Conservation (phyloP, 2,329 filamentous ascomycete species). For the Alternaria arborescens region DNA sequence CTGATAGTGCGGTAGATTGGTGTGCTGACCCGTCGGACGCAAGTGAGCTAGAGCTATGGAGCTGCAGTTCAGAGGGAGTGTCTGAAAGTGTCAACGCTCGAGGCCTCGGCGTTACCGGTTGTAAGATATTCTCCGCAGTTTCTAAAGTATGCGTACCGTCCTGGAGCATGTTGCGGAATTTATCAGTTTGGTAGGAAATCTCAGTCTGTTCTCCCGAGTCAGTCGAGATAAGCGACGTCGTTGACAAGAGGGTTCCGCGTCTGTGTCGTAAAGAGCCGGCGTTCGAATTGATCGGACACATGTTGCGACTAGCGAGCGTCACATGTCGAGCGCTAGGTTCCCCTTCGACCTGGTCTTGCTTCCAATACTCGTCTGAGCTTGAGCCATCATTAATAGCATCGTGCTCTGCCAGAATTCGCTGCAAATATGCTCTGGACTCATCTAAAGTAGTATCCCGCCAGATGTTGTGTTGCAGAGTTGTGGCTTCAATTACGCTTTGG, state of each 20-base stretch:
- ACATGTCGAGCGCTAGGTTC: not conserved
- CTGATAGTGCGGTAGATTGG: not conserved
- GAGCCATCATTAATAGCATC: not conserved
- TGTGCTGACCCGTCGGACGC: not conserved
- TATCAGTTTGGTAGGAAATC: not conserved
- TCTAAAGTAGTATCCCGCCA: not conserved
- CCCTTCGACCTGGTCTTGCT: not conserved
- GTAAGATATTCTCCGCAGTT: not conserved
- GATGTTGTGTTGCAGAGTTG: not conserved
- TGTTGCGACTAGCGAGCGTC: not conserved
- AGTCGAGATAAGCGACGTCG: not conserved
- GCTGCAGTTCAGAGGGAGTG: not conserved
- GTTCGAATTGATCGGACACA: not conserved
- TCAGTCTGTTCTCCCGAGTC: not conserved
- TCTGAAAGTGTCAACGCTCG: not conserved
- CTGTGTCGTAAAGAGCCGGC: not conserved
- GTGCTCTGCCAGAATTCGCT: not conserved
- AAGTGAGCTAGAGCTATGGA: not conserved
- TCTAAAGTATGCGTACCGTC: not conserved
- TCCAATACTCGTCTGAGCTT: too few relatives aligned
- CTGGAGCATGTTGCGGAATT: not conserved
- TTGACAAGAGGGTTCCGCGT: not conserved
- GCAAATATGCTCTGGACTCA: not conserved
- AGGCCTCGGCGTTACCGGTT: not conserved
- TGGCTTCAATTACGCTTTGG: not conserved